phyloP scores from a whole-genome alignment of 441 rosid genomes.

The Bocquillonia castaneifolia region DNA sequence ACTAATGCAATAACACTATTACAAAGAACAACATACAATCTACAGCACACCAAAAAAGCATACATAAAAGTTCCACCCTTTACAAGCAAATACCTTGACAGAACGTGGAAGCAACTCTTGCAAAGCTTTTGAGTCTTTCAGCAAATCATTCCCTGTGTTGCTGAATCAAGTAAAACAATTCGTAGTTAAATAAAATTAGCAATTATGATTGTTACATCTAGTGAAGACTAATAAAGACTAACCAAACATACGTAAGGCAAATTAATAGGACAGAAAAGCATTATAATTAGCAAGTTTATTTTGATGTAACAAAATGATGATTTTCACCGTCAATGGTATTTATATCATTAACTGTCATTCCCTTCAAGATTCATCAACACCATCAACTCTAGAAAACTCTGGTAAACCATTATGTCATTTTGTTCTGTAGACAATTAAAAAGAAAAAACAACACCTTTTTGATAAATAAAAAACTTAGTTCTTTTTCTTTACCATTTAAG shows the following conservation, averaged over 20 bases:
- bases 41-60: background rate
- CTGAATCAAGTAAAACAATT: constrained; percentile 24
- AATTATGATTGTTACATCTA: background rate
- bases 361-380: constrained; percentile 21
- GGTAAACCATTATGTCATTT: constrained; percentile 23
- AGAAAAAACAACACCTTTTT: too few species aligned
- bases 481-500: too few species aligned
- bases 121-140: constrained; percentile 37
- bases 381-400: constrained; percentile 21
- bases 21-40: background rate
- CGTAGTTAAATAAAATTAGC: background rate
- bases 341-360: constrained; percentile 16
- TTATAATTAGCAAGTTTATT: constrained; percentile 16
- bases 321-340: constrained; percentile 20
- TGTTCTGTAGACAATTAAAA: too few species aligned
- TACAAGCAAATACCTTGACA: constrained; percentile 28
- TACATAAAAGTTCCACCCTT: background rate
- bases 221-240: constrained; percentile 8
- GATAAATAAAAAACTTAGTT: too few species aligned
- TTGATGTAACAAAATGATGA: background rate
- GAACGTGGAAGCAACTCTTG: constrained; percentile 45
- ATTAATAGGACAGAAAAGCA: too few species aligned
- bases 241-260: constrained; percentile 21
- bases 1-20: too few species aligned
- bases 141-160: constrained; percentile 38